Conservation (phyloP, 345 rosid species). For the Cardamine occulta region DNA sequence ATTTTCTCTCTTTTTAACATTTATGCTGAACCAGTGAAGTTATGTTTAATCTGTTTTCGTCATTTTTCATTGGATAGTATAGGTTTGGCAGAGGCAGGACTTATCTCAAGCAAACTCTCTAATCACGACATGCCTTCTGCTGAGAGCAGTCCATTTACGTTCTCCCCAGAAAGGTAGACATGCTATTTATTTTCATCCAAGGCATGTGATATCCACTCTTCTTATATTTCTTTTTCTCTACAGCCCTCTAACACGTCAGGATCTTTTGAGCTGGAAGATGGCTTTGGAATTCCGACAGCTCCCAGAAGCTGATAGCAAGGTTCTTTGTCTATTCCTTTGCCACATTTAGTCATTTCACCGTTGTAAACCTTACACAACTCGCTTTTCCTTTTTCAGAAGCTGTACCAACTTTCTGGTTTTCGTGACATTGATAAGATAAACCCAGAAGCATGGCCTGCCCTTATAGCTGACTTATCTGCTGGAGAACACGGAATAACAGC, state of each 20-base stretch:
- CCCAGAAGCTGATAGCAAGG: slow-evolving; percentile 86
- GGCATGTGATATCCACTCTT: slow-evolving; percentile 14
- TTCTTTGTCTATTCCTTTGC: slow-evolving; percentile 37
- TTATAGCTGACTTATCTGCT: slow-evolving; percentile 78
- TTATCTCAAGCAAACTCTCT: slow-evolving; percentile 91
- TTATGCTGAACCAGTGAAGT: not conserved
- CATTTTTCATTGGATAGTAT: slow-evolving; percentile 45
- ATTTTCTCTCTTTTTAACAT: not conserved
- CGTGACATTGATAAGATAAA: slow-evolving; percentile 79
- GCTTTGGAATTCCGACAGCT: slow-evolving; percentile 81
- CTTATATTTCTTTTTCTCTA: slow-evolving; percentile 27
- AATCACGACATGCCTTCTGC: slow-evolving; percentile 59
- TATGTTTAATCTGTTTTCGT: slow-evolving; percentile 23
- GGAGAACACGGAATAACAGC: slow-evolving; percentile 89
- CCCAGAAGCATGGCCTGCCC: slow-evolving; percentile 93
- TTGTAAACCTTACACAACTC: slow-evolving; percentile 19
- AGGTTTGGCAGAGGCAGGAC: slow-evolving; percentile 99
- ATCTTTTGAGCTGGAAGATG: slow-evolving; percentile 98
- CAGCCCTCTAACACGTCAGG: slow-evolving; percentile 91
- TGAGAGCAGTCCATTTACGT: slow-evolving; percentile 51
- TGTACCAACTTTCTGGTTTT: slow-evolving; percentile 78
- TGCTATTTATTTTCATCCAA: slow-evolving; percentile 5
- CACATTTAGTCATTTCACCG: not conserved
- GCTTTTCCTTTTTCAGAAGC: slow-evolving; percentile 48
- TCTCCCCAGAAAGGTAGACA: slow-evolving; percentile 79